Conservation (phyloP, 768 basidiomycete genomes). For the Phylloporus sp. region DNA sequence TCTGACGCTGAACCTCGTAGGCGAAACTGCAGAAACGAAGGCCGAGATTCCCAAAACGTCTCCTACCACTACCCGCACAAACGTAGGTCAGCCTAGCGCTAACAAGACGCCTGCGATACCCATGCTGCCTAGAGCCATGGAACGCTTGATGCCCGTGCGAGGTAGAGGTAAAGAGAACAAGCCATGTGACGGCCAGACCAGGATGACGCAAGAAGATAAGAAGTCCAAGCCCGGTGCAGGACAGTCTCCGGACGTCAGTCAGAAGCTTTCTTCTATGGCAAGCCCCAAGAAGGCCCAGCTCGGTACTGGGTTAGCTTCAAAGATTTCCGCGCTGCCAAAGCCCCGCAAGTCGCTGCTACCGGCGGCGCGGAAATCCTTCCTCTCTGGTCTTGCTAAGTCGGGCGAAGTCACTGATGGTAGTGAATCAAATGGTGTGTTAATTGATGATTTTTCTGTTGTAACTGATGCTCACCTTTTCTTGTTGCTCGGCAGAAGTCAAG, state of each 20-base stretch:
- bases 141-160: not conserved
- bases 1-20: not conserved
- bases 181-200: not conserved
- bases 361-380: slow-evolving; percentile 2
- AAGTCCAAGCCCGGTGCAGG: slow-evolving; percentile 4
- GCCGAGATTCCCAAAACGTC: not conserved
- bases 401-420: not conserved
- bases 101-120: slow-evolving; percentile 3
- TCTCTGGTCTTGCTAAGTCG: not conserved
- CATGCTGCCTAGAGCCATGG: slow-evolving; percentile 5
- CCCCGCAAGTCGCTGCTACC: slow-evolving; percentile 13
- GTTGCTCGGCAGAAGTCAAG: slow-evolving; percentile 7
- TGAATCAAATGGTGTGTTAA: slow-evolving; percentile 1
- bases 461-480: not conserved
- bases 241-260: not conserved
- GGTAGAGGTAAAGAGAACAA: slow-evolving; percentile 17
- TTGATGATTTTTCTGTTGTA: not conserved
- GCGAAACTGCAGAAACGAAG: not conserved
- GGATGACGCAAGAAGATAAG: not conserved
- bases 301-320: slow-evolving; percentile 4
- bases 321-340: not conserved
- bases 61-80: not conserved
- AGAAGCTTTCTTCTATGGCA: not conserved
- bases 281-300: slow-evolving; percentile 6
- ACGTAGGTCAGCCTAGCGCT: slow-evolving; percentile 7